These are phyloP conservation scores for Rhizopogon salebrosus DNA, from an alignment of 768 basidiomycete genomes.

Conservation along the genomic window DNA sequence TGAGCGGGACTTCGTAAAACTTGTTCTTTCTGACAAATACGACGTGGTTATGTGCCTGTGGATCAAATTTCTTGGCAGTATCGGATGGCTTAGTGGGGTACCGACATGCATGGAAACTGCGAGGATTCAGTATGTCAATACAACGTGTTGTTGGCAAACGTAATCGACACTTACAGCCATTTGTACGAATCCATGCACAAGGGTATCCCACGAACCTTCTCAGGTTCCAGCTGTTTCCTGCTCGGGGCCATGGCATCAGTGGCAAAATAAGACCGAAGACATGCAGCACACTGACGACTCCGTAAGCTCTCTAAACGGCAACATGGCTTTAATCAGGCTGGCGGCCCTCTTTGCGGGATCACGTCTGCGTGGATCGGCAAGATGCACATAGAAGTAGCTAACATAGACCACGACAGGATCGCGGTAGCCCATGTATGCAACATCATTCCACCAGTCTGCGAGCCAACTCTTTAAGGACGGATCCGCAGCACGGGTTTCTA, in stretches of 20 bases:
- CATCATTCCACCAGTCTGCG: slow-evolving; percentile 98
- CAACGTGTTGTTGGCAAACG: neutral
- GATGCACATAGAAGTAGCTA: slow-evolving; percentile 93
- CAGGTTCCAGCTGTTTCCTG: slow-evolving; percentile 80
- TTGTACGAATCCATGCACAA: slow-evolving; percentile 93
- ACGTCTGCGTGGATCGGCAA: slow-evolving; percentile 51
- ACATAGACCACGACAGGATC: slow-evolving; percentile 91
- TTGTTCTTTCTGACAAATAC: slow-evolving; percentile 88
- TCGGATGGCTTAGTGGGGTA: slow-evolving; percentile 83
- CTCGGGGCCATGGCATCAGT: neutral
- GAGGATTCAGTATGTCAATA: neutral
- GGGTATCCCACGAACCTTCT: slow-evolving; percentile 72
- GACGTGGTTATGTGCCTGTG: slow-evolving; percentile 75
- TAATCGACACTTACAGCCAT: slow-evolving; percentile 62
- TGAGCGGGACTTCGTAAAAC: slow-evolving; percentile 80
- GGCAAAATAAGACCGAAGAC: slow-evolving; percentile 1
- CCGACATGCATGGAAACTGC: slow-evolving; percentile 87
- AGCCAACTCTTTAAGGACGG: slow-evolving; percentile 73
- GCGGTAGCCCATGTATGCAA: slow-evolving; percentile 80
- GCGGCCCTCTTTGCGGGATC: slow-evolving; percentile 73
- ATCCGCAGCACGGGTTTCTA: slow-evolving; percentile 68
- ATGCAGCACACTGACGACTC: slow-evolving; percentile 54
- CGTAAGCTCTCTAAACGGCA: slow-evolving; percentile 79
- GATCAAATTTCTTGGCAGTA: slow-evolving; percentile 76
- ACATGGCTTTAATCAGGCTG: slow-evolving; percentile 74